Conservation (phyloP, 129 eudicot species). For the Lactuca sativa region DNA sequence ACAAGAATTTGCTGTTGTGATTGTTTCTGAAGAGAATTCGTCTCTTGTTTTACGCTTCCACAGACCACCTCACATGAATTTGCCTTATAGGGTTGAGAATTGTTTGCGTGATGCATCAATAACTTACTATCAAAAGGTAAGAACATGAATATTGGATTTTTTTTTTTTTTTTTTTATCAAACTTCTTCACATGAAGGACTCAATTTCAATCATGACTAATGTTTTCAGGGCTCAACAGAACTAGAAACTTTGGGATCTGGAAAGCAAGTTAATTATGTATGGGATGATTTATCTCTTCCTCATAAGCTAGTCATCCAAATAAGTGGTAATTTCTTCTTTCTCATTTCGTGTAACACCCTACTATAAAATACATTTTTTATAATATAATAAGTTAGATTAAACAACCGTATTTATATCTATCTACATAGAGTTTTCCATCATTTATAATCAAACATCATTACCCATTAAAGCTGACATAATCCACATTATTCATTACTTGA, state of each 20-base stretch:
- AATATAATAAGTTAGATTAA: too few relatives aligned
- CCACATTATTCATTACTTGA: too few relatives aligned
- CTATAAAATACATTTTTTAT: too few relatives aligned
- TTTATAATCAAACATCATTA: too few relatives aligned
- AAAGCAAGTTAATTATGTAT: conserved; percentile 65
- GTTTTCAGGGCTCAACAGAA: conserved; percentile 67
- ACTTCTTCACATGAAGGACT: background rate
- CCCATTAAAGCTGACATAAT: too few relatives aligned
- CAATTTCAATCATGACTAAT: conserved; percentile 9
- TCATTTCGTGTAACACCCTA: background rate
- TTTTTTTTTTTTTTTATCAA: conserved; percentile 2
- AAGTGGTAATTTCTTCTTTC: conserved; percentile 50
- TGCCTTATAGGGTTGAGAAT: conserved; percentile 93
- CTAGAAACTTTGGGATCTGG: conserved; percentile 75
- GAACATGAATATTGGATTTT: background rate
- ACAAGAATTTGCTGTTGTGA: conserved; percentile 67
- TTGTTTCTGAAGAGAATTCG: conserved; percentile 82
- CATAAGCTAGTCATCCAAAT: conserved; percentile 84
- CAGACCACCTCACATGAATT: conserved; percentile 55
- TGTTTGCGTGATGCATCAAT: conserved; percentile 60
- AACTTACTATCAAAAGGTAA: conserved; percentile 90
- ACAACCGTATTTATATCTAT: too few relatives aligned
- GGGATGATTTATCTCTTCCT: conserved; percentile 93
- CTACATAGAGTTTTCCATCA: too few relatives aligned
- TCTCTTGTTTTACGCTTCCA: conserved; percentile 75